Base-by-base conservation (phyloP, 805 yeast genomes). In the Ogataea philodendri region DNA sequence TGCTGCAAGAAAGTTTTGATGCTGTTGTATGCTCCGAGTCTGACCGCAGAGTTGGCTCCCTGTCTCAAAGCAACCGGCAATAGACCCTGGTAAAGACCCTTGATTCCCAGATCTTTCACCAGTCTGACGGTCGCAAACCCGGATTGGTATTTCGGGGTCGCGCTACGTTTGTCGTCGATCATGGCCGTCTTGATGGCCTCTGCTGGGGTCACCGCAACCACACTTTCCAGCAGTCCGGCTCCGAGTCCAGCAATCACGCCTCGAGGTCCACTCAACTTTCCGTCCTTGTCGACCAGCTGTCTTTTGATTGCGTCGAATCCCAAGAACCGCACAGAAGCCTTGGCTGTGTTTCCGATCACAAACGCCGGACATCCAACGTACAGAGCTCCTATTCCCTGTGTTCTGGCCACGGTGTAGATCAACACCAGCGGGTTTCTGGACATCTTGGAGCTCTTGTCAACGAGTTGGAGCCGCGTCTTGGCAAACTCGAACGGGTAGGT, bases 401-500 rank as follows among this genome's bases (percentile, higher is more conserved):
- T 71, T 48, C 70, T 77, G 10, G 85, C 88, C 5, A 84, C 77
- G 38, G 76, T 81, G 57, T 76, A 76, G 42, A 93, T 84, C 39
- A 90, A 70, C 9, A 78, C 82, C 37, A 90, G 60, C 21, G 98
- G 98, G 55, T 93, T 90, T 48, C 89, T 69, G 3, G 95, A 79
- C 9, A 77, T 71, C 35, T 63, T 78, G 9, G 81, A 65, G 1
- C 76, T 53, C 55, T 81, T 82, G 49, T 78, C 82, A 21, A 79
- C 78, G 37, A 90, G 70, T 64, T 90, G 98, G 28, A 93, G 68
- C 44, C 97, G 69, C 3, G 98, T 90, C 57, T 90, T 90, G 29
- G 97, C 96, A 65, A 89, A 90, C 61, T 90, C 98, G 61, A 93
- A 93, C 3, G 98, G 98, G 59, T 88, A 90, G 0, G 97, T 90